Conservation (phyloP, 345 rosid genomes). For the Gossypium australe region DNA sequence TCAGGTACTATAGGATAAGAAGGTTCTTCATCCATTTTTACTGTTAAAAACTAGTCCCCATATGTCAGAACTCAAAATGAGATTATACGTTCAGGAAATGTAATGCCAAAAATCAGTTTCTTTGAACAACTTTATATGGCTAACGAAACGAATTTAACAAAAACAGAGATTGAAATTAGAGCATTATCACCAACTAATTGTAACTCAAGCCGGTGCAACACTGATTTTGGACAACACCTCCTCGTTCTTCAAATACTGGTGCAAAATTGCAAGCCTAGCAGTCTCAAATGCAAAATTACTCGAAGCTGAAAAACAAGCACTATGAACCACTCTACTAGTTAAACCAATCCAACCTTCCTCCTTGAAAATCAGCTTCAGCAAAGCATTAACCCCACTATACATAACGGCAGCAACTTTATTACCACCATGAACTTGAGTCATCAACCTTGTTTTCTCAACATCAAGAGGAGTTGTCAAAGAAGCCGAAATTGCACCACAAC, state of each 20-base stretch:
- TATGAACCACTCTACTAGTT: constrained; percentile 71
- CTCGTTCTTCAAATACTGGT: constrained; percentile 50
- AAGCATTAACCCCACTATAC: constrained; percentile 51
- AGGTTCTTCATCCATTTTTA: background rate
- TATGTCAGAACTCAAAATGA: too few relatives aligned
- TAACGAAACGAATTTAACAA: background rate
- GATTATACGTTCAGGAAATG: background rate
- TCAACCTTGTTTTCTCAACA: constrained; percentile 87
- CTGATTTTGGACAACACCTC: constrained; percentile 41
- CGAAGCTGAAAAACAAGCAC: constrained; percentile 83
- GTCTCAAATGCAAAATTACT: constrained; percentile 97
- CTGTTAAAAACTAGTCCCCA: too few relatives aligned
- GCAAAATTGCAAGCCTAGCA: constrained; percentile 68
- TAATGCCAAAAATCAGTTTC: background rate
- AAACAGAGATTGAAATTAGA: background rate
- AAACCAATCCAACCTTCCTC: constrained; percentile 94
- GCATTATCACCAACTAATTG: background rate
- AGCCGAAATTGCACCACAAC: constrained; percentile 89
- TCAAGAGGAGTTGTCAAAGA: constrained; percentile 82
- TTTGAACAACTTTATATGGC: background rate
- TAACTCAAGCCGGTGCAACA: constrained; percentile 24
- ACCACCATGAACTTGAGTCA: constrained; percentile 60
- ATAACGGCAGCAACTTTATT: constrained; percentile 52
- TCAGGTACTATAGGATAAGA: too few relatives aligned
- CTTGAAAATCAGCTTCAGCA: constrained; percentile 57